Base-by-base conservation (phyloP, 306 rosid genomes). In the Inga leiocalycina region DNA sequence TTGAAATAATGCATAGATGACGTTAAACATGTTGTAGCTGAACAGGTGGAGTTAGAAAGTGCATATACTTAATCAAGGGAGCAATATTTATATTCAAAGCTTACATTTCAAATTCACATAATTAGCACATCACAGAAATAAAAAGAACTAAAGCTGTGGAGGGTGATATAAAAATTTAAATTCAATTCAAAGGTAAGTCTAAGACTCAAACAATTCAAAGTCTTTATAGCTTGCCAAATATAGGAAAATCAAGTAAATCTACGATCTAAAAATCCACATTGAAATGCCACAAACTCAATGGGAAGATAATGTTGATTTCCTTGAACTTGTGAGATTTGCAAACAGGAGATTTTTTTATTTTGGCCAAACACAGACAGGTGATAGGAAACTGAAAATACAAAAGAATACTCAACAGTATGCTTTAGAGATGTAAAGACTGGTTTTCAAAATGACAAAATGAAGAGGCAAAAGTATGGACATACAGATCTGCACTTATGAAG, bases 1-100 rank as follows among this genome's bases (percentile, higher is more conserved):
- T 69, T 61, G 81, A 78, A 65, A 84, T 71, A 83, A 74, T 54
- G 44, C 77, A 51, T 61, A 76, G 72, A 30, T 77, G 41, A 71
- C 77, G 86, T 61, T 77, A 79, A 78, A 75, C 32, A 81, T 79
- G 81, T 77, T 61, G 72, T 70, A 82, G 61, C 66, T 51, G 44
- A 77, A 57, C 22, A 48, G 56, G 2, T 8, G 65, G 68, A 68
- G 48, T 81, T 56, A 79, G 43, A 62, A 79, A 61, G 81, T 57
- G 37, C 74, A 79, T 79, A n/a, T 49, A 43, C 59, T 74, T 49
- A 65, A 72, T 67, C 67, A 77, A 84, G 30, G 59, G 22, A 49
- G 34, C 44, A 27, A 44, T 41, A 59, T 35, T 72, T 34, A 24
- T n/a, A 44, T 49, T 67, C 80, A 16, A 79, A 64, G 67, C 16